Evolutionary conservation across 306 rosid species (phyloP), one percentile per base, ranked within the genome.

Genomic region (Vigna hirtella): DNA sequence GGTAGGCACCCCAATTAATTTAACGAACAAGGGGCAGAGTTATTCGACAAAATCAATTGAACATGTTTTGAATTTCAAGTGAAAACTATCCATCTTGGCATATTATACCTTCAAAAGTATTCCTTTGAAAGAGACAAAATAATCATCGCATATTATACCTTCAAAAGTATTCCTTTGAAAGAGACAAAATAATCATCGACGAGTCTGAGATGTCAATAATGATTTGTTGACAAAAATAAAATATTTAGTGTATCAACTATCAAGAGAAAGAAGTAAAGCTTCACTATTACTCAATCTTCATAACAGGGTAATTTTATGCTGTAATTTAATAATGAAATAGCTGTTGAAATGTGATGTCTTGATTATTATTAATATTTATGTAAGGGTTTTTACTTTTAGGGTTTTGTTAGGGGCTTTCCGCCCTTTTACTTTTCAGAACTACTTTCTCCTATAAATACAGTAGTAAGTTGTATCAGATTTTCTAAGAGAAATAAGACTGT

Each of bases 31-130:
- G 55, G 67, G 68, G 52, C 51, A 4, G 69, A 15, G 42, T 48
- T 65, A 53, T 53, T 36, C 63, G 53, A 72, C 57, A 18, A 52
- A 47, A 24, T 17, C 82, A 57, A 58, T 15, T 45, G 1, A 17
- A 34, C 56, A 64, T 20, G 67, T 52, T 50, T 28, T 20, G 43
- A 71, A 61, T 18, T 50, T 79, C 7, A 12, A 18, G 57, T 26
- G 34, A 16, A 22, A 48, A 43, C 7, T 55, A 66, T 40, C 45
- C 48, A 67, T 53, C 32, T 53, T 72, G 52, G 15, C 36, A 17
- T 40, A 40, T 8, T 7, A 13, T 13, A 18, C 17, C 18, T 6
- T 55, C 7, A 12, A 18, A 71, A 30, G 4, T 70, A 30, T 6
- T 18, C 34, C 18, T n/a, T 51, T 17, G 10, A 51, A 18, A 22